Percentiles rank a stretch among this genome's conserved stretches.
These are phyloP conservation scores for Hygrocybe coccinea DNA, from an alignment of 768 basidiomycete species.

Conservation along the genomic window DNA sequence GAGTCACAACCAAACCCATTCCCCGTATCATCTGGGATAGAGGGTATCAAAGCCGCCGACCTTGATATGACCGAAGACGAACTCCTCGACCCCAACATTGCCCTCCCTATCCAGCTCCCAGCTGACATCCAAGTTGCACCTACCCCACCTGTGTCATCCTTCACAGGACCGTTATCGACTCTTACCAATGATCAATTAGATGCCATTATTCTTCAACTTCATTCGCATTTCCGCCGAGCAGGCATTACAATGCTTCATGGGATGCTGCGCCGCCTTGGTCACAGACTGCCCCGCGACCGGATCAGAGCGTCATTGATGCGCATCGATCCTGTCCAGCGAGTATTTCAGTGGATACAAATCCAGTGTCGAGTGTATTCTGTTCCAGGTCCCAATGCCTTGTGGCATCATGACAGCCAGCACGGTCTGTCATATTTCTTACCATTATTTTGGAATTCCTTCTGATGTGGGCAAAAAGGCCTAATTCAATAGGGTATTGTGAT, in stretches of 20 bases:
- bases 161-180: slow-evolving; percentile 1
- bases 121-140: neutral
- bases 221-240: slow-evolving; percentile 9
- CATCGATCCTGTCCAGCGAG: slow-evolving; percentile 14
- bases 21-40: neutral
- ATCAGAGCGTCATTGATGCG: slow-evolving; percentile 12
- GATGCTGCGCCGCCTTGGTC: slow-evolving; percentile 13
- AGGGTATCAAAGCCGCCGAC: neutral
- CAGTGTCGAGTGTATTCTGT: slow-evolving; percentile 25
- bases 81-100: neutral
- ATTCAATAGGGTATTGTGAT: slow-evolving; percentile 33
- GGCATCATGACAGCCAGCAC: slow-evolving; percentile 38
- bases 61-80: slow-evolving; percentile 14
- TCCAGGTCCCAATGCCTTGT: slow-evolving; percentile 29
- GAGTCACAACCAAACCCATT: slow-evolving; percentile 10
- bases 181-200: slow-evolving; percentile 13
- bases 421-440: slow-evolving; percentile 16
- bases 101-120: neutral
- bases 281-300: slow-evolving; percentile 10
- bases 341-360: slow-evolving; percentile 14
- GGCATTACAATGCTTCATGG: slow-evolving; percentile 20
- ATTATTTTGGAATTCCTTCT: neutral
- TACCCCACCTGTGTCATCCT: neutral
- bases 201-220: slow-evolving; percentile 5
- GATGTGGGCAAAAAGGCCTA: slow-evolving; percentile 17